Evolutionary conservation across 345 rosid species (phyloP), one percentile per base, ranked within the genome.

Genomic region (Camelina laxa): DNA sequence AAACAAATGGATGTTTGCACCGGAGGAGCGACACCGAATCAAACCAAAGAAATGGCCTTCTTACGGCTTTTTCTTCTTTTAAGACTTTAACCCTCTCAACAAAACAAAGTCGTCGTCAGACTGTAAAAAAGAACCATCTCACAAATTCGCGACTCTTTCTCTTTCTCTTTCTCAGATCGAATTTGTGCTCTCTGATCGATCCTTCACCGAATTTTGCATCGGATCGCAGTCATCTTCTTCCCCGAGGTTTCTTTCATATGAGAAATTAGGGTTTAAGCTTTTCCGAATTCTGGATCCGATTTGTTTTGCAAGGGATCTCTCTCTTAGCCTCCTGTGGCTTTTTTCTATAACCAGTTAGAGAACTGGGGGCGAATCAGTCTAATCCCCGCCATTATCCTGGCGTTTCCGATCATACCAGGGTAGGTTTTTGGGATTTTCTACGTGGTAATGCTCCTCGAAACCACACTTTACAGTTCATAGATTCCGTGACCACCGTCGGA

Each of bases 291-390:
- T 16, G 19, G 63, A 75, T 68, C 71, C 71, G 54, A 22, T 62
- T 27, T 22, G 7, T 55, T 55, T 55, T 55, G 24, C 31, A 22
- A 22, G 22, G 61, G 62, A 27, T 27, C 30, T 27, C 30, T 45
- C 58, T 47, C 7, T 21, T 14, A 4, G 73, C 81, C 70, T n/a
- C 12, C 22, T 38, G 80, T 81, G 84, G 86, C 67, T 65, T 73
- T 70, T 27, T 69, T 15, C 60, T 80, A 33, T 45, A 64, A 45
- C 81, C 71, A 77, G 68, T 77, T 78, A 55, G 78, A 80, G 91
- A 84, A 79, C 97, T 95, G 98, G 97, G 98, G 91, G 97, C 96
- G 67, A 83, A 90, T 87, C 98, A 95, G 87, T 95, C 96, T 12
- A 87, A 70, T 81, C 78, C 88, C 73, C 89, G 86, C 88, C 92